Conservation (phyloP, 352 stramenopile species). For the Blastocystis sp. region DNA sequence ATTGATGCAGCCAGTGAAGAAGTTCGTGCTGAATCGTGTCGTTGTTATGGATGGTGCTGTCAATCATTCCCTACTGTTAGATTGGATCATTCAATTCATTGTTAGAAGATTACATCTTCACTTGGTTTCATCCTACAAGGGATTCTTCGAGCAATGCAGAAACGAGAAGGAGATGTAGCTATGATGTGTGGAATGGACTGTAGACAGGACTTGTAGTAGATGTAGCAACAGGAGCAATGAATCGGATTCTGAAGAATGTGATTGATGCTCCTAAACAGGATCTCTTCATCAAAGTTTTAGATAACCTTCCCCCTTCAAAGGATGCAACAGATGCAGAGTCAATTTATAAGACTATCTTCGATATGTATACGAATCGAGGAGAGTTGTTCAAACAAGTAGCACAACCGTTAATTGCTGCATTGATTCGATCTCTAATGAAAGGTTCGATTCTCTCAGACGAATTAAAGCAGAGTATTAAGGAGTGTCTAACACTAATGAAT, state of each 20-base stretch:
- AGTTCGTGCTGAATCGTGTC: slow-evolving; percentile 15
- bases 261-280: slow-evolving; percentile 51
- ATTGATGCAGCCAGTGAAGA: neutral
- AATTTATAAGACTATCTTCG: slow-evolving; percentile 45
- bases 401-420: neutral
- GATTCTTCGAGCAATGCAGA: slow-evolving; percentile 29
- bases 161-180: slow-evolving; percentile 6
- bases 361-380: slow-evolving; percentile 41
- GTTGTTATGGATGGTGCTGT: slow-evolving; percentile 19
- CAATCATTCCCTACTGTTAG: neutral
- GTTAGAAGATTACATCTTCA: slow-evolving; percentile 11
- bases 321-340: slow-evolving; percentile 11
- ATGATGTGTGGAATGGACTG: neutral
- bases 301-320: slow-evolving; percentile 19
- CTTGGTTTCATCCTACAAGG: neutral
- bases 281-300: slow-evolving; percentile 33
- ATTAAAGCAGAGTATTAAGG: slow-evolving; percentile 1
- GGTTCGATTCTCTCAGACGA: neutral
- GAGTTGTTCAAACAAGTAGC: slow-evolving; percentile 29
- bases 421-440: slow-evolving; percentile 41
- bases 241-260: slow-evolving; percentile 53
- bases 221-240: slow-evolving; percentile 30
- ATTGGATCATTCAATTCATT: neutral
- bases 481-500: slow-evolving; percentile 3
- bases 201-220: slow-evolving; percentile 38